These are phyloP conservation scores for Torulaspora delbrueckii DNA, from an alignment of 805 yeast species.

Conservation along the genomic window DNA sequence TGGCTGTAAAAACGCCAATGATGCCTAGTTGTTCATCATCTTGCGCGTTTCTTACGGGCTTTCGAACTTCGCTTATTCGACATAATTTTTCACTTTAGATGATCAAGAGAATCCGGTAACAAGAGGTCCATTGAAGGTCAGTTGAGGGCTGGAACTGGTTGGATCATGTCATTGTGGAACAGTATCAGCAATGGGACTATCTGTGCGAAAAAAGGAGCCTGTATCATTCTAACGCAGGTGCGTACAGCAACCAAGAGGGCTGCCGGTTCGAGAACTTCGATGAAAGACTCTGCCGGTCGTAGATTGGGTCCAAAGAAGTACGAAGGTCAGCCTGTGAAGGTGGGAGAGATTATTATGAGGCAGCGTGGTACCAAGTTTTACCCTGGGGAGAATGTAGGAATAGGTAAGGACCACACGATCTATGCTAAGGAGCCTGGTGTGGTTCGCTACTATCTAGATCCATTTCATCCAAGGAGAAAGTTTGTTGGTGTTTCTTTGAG, in stretches of 20 bases:
- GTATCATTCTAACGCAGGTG: slow-evolving; percentile 37
- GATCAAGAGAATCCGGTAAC: not conserved
- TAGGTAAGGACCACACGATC: slow-evolving; percentile 92
- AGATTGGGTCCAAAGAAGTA: slow-evolving; percentile 85
- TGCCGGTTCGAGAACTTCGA: slow-evolving; percentile 90
- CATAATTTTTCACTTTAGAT: not conserved
- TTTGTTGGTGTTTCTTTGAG: slow-evolving; percentile 82
- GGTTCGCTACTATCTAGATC: slow-evolving; percentile 87
- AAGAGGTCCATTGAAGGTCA: not conserved
- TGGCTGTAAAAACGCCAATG: not conserved
- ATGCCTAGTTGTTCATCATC: not conserved
- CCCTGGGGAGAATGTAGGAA: slow-evolving; percentile 88
- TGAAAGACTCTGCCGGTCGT: slow-evolving; percentile 92
- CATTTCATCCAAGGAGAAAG: slow-evolving; percentile 90
- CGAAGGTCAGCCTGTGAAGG: slow-evolving; percentile 66
- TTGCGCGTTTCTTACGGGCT: not conserved
- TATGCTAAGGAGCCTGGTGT: slow-evolving; percentile 89
- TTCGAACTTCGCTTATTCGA: not conserved
- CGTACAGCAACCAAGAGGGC: slow-evolving; percentile 93
- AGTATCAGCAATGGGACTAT: slow-evolving; percentile 3
- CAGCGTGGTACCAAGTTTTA: slow-evolving; percentile 93
- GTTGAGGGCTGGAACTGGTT: not conserved
- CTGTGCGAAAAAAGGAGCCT: slow-evolving; percentile 12
- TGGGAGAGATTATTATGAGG: slow-evolving; percentile 85
- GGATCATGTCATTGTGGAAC: slow-evolving; percentile 5